Evolutionary conservation across 2,329 filamentous ascomycete species (phyloP), one percentile per base, ranked within the genome.

Genomic region (Aspergillus sp.): DNA sequence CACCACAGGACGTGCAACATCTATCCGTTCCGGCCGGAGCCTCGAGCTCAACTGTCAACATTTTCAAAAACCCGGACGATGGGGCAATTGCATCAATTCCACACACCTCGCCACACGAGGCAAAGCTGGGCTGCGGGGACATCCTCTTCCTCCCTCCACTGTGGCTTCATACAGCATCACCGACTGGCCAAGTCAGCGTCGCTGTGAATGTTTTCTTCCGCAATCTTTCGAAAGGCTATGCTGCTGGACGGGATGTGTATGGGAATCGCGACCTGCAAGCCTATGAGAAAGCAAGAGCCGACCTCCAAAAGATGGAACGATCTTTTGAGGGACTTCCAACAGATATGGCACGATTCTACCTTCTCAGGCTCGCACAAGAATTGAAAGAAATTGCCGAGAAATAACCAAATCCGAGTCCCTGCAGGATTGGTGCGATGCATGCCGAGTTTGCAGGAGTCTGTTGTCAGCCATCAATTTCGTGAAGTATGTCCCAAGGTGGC

Each of bases 171-270:
- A 89, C 91, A 0, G 88, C 72, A 26, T 67, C 68, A 56, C 69
- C 72, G 22, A 69, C 65, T 4, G 69, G 67, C n/a, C 65, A 68
- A 53, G 73, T 86, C 60, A 92, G 90, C 66, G 81, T 96, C 7
- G 91, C 91, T 0, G 87, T 96, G n/a, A 96, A 96, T 71, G 84
- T 94, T 29, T 96, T 96, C 79, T 96, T 96, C 77, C 86, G 87
- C 49, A 88, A 87, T 62, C 79, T 95, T 10, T 78, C 86, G 3
- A 78, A 73, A 3, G 86, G 84, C 1, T 95, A 95, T 72, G 87
- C 91, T 0, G 74, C 83, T 1, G 92, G 92, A 1, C 84, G 87
- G 64, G 92, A 96, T 72, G 89, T 96, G 0, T 96, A 96, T 71
- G 92, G 91, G 1, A 96, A 96, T 71, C 83, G 91, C 45, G 93